Evolutionary conservation across 257 asterid genomes (phyloP).

Genomic region (Asclepias syriaca): DNA sequence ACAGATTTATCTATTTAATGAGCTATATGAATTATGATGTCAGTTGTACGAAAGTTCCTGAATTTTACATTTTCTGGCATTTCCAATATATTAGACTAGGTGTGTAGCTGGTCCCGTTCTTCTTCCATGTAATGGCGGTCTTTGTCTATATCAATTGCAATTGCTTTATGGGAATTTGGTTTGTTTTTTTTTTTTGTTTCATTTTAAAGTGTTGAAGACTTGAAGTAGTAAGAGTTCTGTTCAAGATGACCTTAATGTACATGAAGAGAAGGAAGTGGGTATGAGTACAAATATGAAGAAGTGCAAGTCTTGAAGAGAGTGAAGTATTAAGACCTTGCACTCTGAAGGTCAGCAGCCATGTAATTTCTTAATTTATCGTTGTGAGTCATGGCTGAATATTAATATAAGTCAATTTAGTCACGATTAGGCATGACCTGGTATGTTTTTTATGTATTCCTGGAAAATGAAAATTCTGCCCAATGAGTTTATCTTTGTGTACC

Average conservation of each 20-base stretch:
- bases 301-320: slow-evolving; percentile 41
- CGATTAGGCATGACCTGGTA: neutral
- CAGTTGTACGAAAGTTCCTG: neutral
- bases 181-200: slow-evolving; percentile 18
- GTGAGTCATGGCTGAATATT: slow-evolving; percentile 10
- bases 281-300: slow-evolving; percentile 34
- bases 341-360: slow-evolving; percentile 40
- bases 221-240: slow-evolving; percentile 47
- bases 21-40: neutral
- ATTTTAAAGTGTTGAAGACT: slow-evolving; percentile 54
- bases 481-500: neutral
- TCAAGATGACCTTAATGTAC: slow-evolving; percentile 49
- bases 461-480: neutral
- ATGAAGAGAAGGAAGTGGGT: slow-evolving; percentile 63
- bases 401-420: neutral
- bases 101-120: neutral
- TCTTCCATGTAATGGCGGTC: slow-evolving; percentile 4
- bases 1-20: neutral
- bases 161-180: slow-evolving; percentile 29
- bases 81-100: neutral
- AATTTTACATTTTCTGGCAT: neutral
- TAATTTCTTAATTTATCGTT: slow-evolving; percentile 20
- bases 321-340: slow-evolving; percentile 39
- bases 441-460: neutral
- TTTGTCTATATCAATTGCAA: slow-evolving; percentile 5